A percentile compares a stretch with the other conserved stretches of the same genome.
Evolutionary conservation across 176 grass and related monocot species (phyloP).

Genomic region (Hyparrhenia diplandra): DNA sequence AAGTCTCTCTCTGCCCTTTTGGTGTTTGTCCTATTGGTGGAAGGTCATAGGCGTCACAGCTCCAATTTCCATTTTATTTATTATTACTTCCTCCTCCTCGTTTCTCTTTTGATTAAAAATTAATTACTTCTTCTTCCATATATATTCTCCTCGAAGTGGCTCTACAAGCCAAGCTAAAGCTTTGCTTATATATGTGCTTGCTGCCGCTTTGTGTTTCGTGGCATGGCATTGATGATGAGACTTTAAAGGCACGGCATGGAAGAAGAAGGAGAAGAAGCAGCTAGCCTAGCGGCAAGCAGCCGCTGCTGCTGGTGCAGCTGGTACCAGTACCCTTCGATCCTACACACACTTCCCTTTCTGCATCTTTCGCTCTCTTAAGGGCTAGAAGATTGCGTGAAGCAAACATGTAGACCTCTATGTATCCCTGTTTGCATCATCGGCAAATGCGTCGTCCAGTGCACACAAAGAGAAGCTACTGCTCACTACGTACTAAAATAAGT

Average conservation of each 20-base stretch:
- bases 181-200: too few species aligned
- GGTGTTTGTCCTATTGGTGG: conserved; percentile 66
- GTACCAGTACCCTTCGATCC: conserved; percentile 51
- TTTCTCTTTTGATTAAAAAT: neutral
- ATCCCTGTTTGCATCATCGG: conserved; percentile 18
- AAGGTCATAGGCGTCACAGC: conserved; percentile 61
- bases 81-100: neutral
- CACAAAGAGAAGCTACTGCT: neutral
- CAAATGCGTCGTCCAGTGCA: neutral
- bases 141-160: neutral
- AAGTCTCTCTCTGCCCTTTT: conserved; percentile 19
- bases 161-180: neutral
- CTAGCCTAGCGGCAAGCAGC: neutral
- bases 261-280: conserved; percentile 16
- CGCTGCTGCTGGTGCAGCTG: conserved; percentile 6
- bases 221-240: conserved; percentile 60
- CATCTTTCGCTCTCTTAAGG: conserved; percentile 47
- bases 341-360: conserved; percentile 46
- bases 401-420: conserved; percentile 46
- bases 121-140: too few species aligned
- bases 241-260: conserved; percentile 99
- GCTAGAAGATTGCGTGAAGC: conserved; percentile 97
- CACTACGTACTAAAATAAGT: neutral
- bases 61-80: conserved; percentile 31
- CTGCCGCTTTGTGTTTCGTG: conserved; percentile 62